phyloP scores from a whole-genome alignment of 495 filamentous ascomycete species.

The Hypoxylon cercidicola region DNA sequence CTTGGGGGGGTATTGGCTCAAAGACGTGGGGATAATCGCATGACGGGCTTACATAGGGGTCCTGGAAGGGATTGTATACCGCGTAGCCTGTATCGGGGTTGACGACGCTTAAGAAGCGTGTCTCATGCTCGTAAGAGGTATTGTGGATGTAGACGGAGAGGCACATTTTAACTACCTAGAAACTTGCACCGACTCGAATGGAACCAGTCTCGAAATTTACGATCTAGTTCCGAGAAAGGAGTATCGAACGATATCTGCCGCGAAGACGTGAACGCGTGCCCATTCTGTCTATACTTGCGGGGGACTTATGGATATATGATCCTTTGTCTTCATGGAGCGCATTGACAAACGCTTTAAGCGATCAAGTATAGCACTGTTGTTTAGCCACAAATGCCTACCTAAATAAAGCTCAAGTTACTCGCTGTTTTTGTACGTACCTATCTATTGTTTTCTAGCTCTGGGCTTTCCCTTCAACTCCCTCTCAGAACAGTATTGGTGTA shows the following conservation, averaged over 20 bases:
- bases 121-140: conserved; percentile 32
- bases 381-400: not conserved
- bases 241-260: no score
- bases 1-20: not conserved
- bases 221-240: not conserved
- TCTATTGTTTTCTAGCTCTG: not conserved
- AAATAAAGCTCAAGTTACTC: not conserved
- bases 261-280: no score
- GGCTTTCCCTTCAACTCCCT: not conserved
- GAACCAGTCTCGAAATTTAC: not conserved
- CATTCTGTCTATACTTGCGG: no score
- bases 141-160: conserved; percentile 16
- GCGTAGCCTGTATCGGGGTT: conserved; percentile 34
- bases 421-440: not conserved
- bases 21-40: conserved; percentile 12
- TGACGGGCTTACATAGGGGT: not conserved
- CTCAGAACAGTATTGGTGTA: not conserved
- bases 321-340: not conserved
- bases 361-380: not conserved
- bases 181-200: not conserved
- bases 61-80: conserved; percentile 35
- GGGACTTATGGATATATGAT: not conserved
- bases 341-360: not conserved
- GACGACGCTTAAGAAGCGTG: conserved; percentile 18
- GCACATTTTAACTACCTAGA: conserved; percentile 24